Conservation (phyloP, 345 rosid species). For the Noccaea caerulescens region DNA sequence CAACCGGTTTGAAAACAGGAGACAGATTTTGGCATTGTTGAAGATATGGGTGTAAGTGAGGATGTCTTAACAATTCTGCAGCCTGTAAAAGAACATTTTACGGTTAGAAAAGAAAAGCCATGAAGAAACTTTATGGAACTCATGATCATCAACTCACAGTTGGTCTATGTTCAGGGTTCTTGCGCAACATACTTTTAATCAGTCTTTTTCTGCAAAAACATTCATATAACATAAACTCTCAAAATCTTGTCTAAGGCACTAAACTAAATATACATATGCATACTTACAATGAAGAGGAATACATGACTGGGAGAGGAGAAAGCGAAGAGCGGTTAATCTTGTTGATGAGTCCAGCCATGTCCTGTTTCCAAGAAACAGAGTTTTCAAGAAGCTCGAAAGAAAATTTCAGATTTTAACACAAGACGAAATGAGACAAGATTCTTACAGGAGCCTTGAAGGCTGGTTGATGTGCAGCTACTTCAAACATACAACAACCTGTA, state of each 20-base stretch:
- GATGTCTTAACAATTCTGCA: conserved; percentile 91
- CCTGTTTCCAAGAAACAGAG: conserved; percentile 52
- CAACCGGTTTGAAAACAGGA: conserved; percentile 75
- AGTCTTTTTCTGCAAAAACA: conserved; percentile 73
- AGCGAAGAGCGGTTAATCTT: conserved; percentile 89
- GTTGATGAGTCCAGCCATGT: conserved; percentile 90
- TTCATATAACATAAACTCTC: conserved; percentile 2
- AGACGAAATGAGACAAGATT: conserved; percentile 15
- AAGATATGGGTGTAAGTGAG: conserved; percentile 82
- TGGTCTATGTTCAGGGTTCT: conserved; percentile 85
- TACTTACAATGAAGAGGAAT: conserved; percentile 87
- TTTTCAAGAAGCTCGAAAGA: not conserved
- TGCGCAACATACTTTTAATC: conserved; percentile 86
- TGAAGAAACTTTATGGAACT: conserved; percentile 17
- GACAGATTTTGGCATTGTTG: conserved; percentile 69
- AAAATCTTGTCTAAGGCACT: not conserved
- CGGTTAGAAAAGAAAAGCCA: not conserved
- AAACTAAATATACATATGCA: not conserved
- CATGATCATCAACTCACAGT: conserved; percentile 54
- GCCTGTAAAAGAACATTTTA: conserved; percentile 55
- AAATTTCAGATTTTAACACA: not conserved
- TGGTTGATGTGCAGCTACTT: conserved; percentile 96
- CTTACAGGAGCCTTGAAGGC: conserved; percentile 95
- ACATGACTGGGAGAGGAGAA: conserved; percentile 91
- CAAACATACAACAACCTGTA: conserved; percentile 97